These are phyloP conservation scores for Phyllosticta citrichinensis DNA, from an alignment of 2,329 filamentous ascomycete genomes.

Conservation along the genomic window DNA sequence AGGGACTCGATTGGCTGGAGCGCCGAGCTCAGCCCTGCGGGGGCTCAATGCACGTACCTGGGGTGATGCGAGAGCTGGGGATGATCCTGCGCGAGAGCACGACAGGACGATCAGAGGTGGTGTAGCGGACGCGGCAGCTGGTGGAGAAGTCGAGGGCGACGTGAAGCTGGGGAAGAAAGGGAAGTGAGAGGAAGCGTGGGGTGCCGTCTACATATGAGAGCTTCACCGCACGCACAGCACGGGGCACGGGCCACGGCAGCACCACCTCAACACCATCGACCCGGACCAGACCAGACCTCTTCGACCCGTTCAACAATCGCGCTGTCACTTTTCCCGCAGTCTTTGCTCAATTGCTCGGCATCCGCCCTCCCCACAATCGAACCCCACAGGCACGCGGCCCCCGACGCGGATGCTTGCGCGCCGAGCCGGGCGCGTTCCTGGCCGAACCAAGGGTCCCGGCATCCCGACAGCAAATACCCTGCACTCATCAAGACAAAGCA, in stretches of 20 bases:
- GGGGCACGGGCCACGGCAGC: not conserved
- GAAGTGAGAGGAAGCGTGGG: not conserved
- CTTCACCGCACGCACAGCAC: not conserved
- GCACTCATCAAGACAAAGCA: not conserved
- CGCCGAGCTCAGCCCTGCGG: not conserved
- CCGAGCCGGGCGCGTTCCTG: not conserved
- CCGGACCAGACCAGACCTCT: too few relatives aligned
- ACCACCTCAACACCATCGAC: too few relatives aligned
- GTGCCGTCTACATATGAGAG: not conserved
- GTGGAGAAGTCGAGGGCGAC: not conserved
- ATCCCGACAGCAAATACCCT: not conserved
- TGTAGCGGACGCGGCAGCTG: not conserved
- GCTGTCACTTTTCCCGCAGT: not conserved
- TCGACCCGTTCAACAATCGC: not conserved
- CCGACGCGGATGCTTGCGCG: not conserved
- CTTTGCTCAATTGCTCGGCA: too few relatives aligned
- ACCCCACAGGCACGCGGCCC: not conserved
- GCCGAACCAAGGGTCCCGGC: not conserved
- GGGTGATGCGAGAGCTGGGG: not conserved
- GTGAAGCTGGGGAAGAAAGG: not conserved
- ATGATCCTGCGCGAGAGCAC: not conserved
- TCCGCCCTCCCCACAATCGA: not conserved
- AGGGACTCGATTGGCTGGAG: slow-evolving; percentile 3
- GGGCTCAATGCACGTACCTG: not conserved
- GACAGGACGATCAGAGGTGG: not conserved